A percentile compares a stretch with the other conserved stretches of the same genome.
phyloP scores from a whole-genome alignment of 2,329 filamentous ascomycete species.

The Hypoxylon sp. region DNA sequence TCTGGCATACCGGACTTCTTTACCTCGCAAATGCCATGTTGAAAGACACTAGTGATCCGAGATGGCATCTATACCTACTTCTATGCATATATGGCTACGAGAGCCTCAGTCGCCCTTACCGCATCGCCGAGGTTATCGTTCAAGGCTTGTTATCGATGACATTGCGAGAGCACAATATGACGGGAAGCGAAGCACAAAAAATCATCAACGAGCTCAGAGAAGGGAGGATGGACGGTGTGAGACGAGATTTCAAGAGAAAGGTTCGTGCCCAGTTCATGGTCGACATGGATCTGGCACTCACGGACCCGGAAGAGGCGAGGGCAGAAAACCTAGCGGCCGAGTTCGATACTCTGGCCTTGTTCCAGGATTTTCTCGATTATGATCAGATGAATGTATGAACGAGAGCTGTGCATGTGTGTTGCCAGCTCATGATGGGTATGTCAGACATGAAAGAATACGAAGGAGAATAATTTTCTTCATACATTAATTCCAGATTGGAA shows the following conservation, averaged over 20 bases:
- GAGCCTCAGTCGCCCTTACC: conserved; percentile 55
- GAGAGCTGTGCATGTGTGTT: background rate
- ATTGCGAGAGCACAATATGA: conserved; percentile 54
- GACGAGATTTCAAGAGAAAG: conserved; percentile 45
- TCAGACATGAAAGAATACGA: background rate
- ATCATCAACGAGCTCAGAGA: conserved; percentile 54
- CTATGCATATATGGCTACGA: conserved; percentile 60
- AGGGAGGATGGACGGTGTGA: conserved; percentile 39
- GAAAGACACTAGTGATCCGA: conserved; percentile 48
- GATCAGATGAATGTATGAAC: conserved; percentile 23
- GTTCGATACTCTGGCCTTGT: conserved; percentile 56
- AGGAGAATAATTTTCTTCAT: background rate
- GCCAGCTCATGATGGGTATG: background rate
- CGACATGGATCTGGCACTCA: conserved; percentile 57
- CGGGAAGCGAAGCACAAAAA: conserved; percentile 50
- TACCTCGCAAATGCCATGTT: conserved; percentile 59
- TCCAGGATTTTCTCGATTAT: conserved; percentile 54
- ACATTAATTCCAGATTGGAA: background rate
- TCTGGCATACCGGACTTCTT: conserved; percentile 60
- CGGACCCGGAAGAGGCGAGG: conserved; percentile 54
- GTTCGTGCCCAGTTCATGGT: conserved; percentile 58
- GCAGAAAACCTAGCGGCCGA: conserved; percentile 55
- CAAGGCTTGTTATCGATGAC: conserved; percentile 57
- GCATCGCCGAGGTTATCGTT: conserved; percentile 56
- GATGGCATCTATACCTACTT: conserved; percentile 57